Evolutionary conservation across 2,329 filamentous ascomycete genomes (phyloP).

Genomic region (Colletotrichum limetticola): DNA sequence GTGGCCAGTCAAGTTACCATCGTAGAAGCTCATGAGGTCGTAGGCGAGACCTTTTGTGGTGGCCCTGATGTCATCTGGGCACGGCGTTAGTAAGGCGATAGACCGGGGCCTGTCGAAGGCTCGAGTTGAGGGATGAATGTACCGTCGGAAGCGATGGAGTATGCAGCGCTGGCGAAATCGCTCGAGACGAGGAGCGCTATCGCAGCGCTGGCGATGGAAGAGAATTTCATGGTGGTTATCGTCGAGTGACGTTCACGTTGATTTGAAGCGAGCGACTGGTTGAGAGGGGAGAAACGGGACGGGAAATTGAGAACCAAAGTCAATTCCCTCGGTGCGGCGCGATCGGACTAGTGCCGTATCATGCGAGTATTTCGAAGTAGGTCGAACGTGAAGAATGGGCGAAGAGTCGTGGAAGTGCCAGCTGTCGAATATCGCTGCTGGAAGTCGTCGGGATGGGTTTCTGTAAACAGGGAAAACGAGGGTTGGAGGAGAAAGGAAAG

Average conservation of each 20-base stretch:
- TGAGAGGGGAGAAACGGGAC: slow-evolving; percentile 1
- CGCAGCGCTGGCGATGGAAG: slow-evolving; percentile 20
- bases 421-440: slow-evolving; percentile 13
- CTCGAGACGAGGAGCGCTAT: slow-evolving; percentile 13
- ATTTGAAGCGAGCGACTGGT: slow-evolving; percentile 26
- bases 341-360: slow-evolving; percentile 8
- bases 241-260: slow-evolving; percentile 13
- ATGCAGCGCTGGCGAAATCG: slow-evolving; percentile 20
- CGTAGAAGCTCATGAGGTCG: slow-evolving; percentile 62
- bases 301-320: background rate
- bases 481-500: slow-evolving; percentile 16
- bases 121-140: background rate
- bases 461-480: slow-evolving; percentile 15
- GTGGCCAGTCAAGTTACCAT: slow-evolving; percentile 60
- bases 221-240: slow-evolving; percentile 17
- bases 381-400: background rate
- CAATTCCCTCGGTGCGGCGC: slow-evolving; percentile 12
- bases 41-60: slow-evolving; percentile 59
- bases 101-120: background rate
- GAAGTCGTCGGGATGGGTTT: background rate
- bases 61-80: slow-evolving; percentile 56
- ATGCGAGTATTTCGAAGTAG: slow-evolving; percentile 7
- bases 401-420: background rate
- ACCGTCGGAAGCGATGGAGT: slow-evolving; percentile 29
- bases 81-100: slow-evolving; percentile 3